phyloP scores from a whole-genome alignment of 768 basidiomycete species.

The Boletus insuetus region DNA sequence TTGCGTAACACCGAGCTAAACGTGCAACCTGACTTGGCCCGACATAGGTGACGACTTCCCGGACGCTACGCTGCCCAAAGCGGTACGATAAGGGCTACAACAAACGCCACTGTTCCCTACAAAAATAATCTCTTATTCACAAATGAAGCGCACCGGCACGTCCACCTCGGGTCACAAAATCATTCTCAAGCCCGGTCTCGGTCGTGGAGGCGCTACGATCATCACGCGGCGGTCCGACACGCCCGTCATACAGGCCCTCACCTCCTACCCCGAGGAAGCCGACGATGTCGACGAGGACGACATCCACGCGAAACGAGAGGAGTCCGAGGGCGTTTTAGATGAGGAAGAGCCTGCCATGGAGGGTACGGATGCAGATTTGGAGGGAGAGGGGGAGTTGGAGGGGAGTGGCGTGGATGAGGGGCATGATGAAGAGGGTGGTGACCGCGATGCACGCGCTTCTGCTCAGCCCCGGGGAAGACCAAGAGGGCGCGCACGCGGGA shows the following conservation, averaged over 20 bases:
- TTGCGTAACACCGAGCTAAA: too few species aligned
- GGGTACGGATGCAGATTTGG: slow-evolving; percentile 26
- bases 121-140: background rate
- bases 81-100: background rate
- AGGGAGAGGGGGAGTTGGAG: slow-evolving; percentile 30
- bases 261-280: slow-evolving; percentile 19
- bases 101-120: background rate
- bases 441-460: slow-evolving; percentile 33
- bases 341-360: slow-evolving; percentile 32
- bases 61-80: too few species aligned
- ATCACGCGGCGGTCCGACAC: slow-evolving; percentile 25
- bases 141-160: slow-evolving; percentile 23
- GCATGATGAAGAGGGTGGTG: slow-evolving; percentile 33
- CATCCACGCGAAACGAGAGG: slow-evolving; percentile 29
- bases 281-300: slow-evolving; percentile 27
- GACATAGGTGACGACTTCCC: too few species aligned
- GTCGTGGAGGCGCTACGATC: slow-evolving; percentile 27
- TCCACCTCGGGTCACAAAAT: slow-evolving; percentile 34
- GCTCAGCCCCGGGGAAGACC: slow-evolving; percentile 38
- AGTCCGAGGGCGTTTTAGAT: slow-evolving; percentile 27
- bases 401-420: slow-evolving; percentile 32
- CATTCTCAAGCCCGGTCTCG: slow-evolving; percentile 39
- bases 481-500: slow-evolving; percentile 36
- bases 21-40: too few species aligned
- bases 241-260: slow-evolving; percentile 15